Conservation (phyloP, 345 rosid species). For the Citrus sinensis region DVS_A1.0 CM039166.1:16067501-16068000, state of each 20-base stretch:
- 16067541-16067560: too few species aligned
- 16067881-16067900: not conserved
- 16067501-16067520: too few species aligned
- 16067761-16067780: slow-evolving; percentile 7
- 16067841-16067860: not conserved
- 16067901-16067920: not conserved
- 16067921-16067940: slow-evolving; percentile 14
- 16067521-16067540: too few species aligned
- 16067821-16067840: slow-evolving; percentile 20
- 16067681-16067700: too few species aligned
- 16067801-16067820: slow-evolving; percentile 22
- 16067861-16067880: not conserved
- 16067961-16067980: slow-evolving; percentile 16
- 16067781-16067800: slow-evolving; percentile 11
- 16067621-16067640: too few species aligned
- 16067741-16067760: not conserved
- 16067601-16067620: too few species aligned
- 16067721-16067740: too few species aligned
- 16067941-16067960: slow-evolving; percentile 1
- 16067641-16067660: too few species aligned
- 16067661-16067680: too few species aligned
- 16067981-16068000: not conserved
- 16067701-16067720: too few species aligned
- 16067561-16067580: too few species aligned
- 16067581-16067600: too few species aligned